Percentiles rank a stretch among this genome's conserved stretches.
Evolutionary conservation across 495 filamentous ascomycete species (phyloP).

Genomic region (Cercophora scortea): DNA sequence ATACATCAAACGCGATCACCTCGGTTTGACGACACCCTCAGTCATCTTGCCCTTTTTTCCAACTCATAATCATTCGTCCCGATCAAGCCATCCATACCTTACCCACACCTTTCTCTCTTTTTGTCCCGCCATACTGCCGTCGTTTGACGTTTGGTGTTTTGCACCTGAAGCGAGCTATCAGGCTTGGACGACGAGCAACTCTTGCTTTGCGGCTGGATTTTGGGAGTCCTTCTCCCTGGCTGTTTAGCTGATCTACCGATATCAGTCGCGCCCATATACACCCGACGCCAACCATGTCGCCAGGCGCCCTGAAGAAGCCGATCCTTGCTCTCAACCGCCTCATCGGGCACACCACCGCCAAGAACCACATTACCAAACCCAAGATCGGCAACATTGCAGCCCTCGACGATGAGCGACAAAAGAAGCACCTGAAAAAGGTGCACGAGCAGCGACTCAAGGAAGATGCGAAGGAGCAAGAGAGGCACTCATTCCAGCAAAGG

Average conservation of each 20-base stretch:
- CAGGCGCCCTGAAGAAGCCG: conserved; percentile 30
- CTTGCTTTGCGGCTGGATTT: no score
- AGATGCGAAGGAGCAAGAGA: conserved; percentile 43
- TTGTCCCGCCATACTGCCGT: background rate
- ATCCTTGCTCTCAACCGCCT: conserved; percentile 36
- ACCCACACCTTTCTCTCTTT: no score
- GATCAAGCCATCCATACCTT: no score
- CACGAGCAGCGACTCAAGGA: conserved; percentile 44
- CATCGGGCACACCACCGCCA: conserved; percentile 33
- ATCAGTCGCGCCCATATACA: background rate
- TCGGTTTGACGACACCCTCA: no score
- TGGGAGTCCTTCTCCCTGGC: background rate
- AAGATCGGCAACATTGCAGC: conserved; percentile 41
- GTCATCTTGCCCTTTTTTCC: no score
- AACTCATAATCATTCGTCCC: no score
- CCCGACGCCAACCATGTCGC: conserved; percentile 20
- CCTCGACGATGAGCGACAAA: conserved; percentile 32
- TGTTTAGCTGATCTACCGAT: background rate
- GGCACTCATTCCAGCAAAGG: conserved; percentile 40
- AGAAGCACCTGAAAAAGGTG: conserved; percentile 41
- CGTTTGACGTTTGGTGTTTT: background rate
- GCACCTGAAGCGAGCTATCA: background rate
- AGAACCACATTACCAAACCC: conserved; percentile 38
- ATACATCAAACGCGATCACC: no score
- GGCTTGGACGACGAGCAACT: background rate